phyloP scores from a whole-genome alignment of 2,329 filamentous ascomycete species.

The Pseudophaeomoniella oleicola region DNA sequence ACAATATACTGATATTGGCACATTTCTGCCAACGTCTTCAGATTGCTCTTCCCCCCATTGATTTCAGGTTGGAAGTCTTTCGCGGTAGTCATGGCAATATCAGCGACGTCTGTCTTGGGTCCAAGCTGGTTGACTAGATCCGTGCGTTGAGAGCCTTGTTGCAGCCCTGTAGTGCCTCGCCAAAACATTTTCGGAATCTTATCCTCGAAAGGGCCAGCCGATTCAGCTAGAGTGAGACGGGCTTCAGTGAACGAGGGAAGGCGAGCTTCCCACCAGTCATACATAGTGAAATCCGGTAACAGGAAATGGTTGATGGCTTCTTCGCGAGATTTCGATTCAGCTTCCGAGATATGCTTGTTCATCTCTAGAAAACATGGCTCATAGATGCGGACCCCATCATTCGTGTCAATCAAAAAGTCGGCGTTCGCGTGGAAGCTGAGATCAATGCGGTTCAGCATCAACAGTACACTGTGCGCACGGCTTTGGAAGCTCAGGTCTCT shows the following conservation, averaged over 20 bases:
- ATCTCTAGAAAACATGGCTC: constrained; percentile 2
- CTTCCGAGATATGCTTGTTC: constrained; percentile 2
- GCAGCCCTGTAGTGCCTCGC: background rate
- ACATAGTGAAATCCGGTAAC: constrained; percentile 1
- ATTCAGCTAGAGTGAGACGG: background rate
- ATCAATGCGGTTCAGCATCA: background rate
- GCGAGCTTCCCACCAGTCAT: constrained; percentile 1
- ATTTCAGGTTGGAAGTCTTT: constrained; percentile 1
- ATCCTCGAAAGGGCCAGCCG: background rate
- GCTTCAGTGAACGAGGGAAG: constrained; percentile 1
- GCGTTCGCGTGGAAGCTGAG: background rate
- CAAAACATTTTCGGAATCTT: constrained; percentile 1
- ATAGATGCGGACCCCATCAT: background rate
- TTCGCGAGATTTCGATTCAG: constrained; percentile 1
- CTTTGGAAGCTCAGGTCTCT: background rate
- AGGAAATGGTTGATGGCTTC: constrained; percentile 2
- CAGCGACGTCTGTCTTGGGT: background rate
- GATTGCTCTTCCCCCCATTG: background rate
- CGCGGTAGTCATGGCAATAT: background rate
- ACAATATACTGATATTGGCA: constrained; percentile 2
- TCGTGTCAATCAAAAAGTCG: constrained; percentile 1
- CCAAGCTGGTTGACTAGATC: constrained; percentile 1
- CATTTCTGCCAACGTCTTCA: constrained; percentile 1
- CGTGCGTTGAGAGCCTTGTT: constrained; percentile 1
- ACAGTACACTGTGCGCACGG: background rate